Conservation (phyloP, 345 rosid species). For the Hibiscus trionum region DNA sequence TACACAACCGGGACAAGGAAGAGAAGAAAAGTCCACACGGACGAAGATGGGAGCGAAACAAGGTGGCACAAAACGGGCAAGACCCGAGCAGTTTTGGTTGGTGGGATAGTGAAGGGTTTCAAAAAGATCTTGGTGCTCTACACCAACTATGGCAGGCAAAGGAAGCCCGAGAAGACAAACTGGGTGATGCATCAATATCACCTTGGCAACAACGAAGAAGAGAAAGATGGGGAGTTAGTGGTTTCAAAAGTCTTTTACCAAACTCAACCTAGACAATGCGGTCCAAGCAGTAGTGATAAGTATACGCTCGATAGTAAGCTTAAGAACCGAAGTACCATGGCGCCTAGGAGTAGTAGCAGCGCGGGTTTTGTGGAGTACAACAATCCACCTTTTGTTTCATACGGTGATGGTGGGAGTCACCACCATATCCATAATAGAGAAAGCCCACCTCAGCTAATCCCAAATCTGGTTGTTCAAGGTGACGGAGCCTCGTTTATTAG, state of each 20-base stretch:
- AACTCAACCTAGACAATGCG: constrained; percentile 83
- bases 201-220: constrained; percentile 70
- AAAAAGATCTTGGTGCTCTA: constrained; percentile 85
- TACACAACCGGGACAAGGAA: constrained; percentile 89
- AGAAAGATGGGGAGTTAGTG: constrained; percentile 82
- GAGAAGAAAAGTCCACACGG: constrained; percentile 72
- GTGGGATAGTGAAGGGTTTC: constrained; percentile 54
- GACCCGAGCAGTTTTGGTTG: constrained; percentile 54
- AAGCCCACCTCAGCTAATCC: constrained; percentile 45
- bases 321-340: constrained; percentile 8
- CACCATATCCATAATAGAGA: constrained; percentile 1
- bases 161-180: constrained; percentile 80
- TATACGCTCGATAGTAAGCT: constrained; percentile 10
- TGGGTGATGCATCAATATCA: constrained; percentile 99
- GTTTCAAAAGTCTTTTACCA: constrained; percentile 83
- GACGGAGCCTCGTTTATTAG: constrained; percentile 56
- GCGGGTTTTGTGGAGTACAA: background rate
- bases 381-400: constrained; percentile 11
- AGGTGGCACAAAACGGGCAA: constrained; percentile 98
- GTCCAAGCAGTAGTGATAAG: constrained; percentile 17
- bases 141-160: constrained; percentile 80
- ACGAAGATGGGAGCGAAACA: constrained; percentile 68
- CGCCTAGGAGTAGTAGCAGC: background rate
- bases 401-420: constrained; percentile 20
- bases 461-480: constrained; percentile 56